Evolutionary conservation across 1,139 yeast genomes (phyloP).

Genomic region (Kodamaea sp.): DNA sequence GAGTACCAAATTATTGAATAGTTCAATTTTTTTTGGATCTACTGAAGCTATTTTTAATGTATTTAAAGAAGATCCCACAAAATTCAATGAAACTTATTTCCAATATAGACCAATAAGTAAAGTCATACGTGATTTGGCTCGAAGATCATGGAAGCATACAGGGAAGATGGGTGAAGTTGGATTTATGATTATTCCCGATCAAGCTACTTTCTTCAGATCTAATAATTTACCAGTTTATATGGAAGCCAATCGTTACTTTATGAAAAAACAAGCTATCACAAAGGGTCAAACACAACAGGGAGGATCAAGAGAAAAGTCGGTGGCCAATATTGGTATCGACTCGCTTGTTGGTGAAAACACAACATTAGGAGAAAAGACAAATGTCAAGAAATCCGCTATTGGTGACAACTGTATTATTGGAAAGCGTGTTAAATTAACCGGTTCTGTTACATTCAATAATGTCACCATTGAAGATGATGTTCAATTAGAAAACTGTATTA

Average conservation of each 20-base stretch:
- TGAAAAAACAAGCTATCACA: constrained; percentile 48
- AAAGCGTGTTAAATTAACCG: constrained; percentile 80
- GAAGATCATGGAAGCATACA: constrained; percentile 88
- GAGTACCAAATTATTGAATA: constrained; percentile 69
- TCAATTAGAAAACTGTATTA: constrained; percentile 82
- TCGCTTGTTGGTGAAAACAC: constrained; percentile 66
- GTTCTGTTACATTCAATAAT: constrained; percentile 72
- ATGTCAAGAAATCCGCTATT: constrained; percentile 75
- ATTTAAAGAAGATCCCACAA: constrained; percentile 28
- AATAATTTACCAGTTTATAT: constrained; percentile 77
- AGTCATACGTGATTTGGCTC: constrained; percentile 78
- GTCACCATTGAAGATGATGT: constrained; percentile 78
- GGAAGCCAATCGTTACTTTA: constrained; percentile 83
- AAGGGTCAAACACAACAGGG: constrained; percentile 36
- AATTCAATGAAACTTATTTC: constrained; percentile 38
- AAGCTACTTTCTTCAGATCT: constrained; percentile 67
- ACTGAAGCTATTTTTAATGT: constrained; percentile 41
- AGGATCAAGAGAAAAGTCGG: constrained; percentile 52
- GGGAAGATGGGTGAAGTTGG: constrained; percentile 57
- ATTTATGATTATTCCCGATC: constrained; percentile 59
- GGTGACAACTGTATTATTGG: constrained; percentile 80
- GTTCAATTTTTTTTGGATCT: constrained; percentile 79
- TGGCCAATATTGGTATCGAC: constrained; percentile 84
- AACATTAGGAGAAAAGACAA: constrained; percentile 69
- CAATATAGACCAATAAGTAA: constrained; percentile 55